These are phyloP conservation scores for Epichloe hybrida DNA, from an alignment of 2,329 filamentous ascomycete species.

Conservation along the genomic window DNA sequence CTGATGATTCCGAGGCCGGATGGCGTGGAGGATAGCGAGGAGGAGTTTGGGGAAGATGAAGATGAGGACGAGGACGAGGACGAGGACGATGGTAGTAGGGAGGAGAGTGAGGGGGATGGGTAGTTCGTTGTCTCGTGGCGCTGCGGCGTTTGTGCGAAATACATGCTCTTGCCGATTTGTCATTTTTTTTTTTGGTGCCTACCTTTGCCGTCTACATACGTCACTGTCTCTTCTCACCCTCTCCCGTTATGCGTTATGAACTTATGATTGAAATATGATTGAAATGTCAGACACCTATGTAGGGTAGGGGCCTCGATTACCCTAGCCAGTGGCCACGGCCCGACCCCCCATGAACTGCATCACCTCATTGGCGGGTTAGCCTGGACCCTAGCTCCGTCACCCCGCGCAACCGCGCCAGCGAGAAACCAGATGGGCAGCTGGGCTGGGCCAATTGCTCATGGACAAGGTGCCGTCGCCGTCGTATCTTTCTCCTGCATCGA, in stretches of 20 bases:
- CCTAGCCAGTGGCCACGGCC: too few relatives aligned
- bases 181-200: too few relatives aligned
- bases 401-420: slow-evolving; percentile 10
- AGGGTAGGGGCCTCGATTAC: neutral
- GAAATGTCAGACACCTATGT: too few relatives aligned
- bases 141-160: neutral
- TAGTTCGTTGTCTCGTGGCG: neutral
- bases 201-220: too few relatives aligned
- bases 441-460: neutral
- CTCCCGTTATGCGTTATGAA: too few relatives aligned
- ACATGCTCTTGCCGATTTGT: too few relatives aligned
- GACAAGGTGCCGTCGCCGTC: too few relatives aligned
- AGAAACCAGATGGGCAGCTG: neutral
- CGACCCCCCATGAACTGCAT: neutral
- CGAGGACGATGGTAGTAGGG: slow-evolving; percentile 9
- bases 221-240: too few relatives aligned
- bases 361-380: neutral
- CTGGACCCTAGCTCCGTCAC: slow-evolving; percentile 6
- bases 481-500: too few relatives aligned
- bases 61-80: slow-evolving; percentile 19
- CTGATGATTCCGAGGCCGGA: slow-evolving; percentile 62
- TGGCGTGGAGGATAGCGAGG: slow-evolving; percentile 45
- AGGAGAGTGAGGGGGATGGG: slow-evolving; percentile 4
- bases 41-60: slow-evolving; percentile 29
- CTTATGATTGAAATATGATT: too few relatives aligned